A percentile compares a stretch with the other conserved stretches of the same genome.
Conservation (phyloP, 306 rosid species). For the Pterocarpus macrocarpus region DNA sequence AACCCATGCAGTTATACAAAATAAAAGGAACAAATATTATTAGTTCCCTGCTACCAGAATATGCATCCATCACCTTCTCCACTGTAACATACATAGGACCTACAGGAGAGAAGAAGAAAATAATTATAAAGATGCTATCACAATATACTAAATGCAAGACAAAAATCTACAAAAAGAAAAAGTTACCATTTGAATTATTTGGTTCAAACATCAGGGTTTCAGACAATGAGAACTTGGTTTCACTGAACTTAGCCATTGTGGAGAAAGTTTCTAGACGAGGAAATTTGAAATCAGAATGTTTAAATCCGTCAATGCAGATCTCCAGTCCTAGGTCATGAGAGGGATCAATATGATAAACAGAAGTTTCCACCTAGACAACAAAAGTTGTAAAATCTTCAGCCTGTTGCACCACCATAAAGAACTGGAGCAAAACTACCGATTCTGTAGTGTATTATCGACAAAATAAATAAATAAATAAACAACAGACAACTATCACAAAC, state of each 20-base stretch:
- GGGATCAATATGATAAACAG: slow-evolving; percentile 88
- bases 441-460: slow-evolving; percentile 6
- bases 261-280: slow-evolving; percentile 86
- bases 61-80: slow-evolving; percentile 87
- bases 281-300: slow-evolving; percentile 69
- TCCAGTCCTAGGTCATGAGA: slow-evolving; percentile 86
- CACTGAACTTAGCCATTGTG: slow-evolving; percentile 74
- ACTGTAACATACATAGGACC: slow-evolving; percentile 75
- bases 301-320: slow-evolving; percentile 75
- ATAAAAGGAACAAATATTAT: slow-evolving; percentile 80
- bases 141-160: slow-evolving; percentile 9
- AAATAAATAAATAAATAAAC: neutral
- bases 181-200: slow-evolving; percentile 60
- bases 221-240: slow-evolving; percentile 74
- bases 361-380: slow-evolving; percentile 70
- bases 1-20: slow-evolving; percentile 87
- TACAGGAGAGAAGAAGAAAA: slow-evolving; percentile 52
- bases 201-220: slow-evolving; percentile 71
- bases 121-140: slow-evolving; percentile 33
- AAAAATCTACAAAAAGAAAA: slow-evolving; percentile 41
- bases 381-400: slow-evolving; percentile 36
- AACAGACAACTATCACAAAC: slow-evolving; percentile 60
- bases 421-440: slow-evolving; percentile 15
- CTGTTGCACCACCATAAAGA: slow-evolving; percentile 11
- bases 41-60: slow-evolving; percentile 87